A percentile compares a stretch with the other conserved stretches of the same genome.
phyloP scores from a whole-genome alignment of 2,329 filamentous ascomycete species.

The Pseudocercospora eumusae region DNA sequence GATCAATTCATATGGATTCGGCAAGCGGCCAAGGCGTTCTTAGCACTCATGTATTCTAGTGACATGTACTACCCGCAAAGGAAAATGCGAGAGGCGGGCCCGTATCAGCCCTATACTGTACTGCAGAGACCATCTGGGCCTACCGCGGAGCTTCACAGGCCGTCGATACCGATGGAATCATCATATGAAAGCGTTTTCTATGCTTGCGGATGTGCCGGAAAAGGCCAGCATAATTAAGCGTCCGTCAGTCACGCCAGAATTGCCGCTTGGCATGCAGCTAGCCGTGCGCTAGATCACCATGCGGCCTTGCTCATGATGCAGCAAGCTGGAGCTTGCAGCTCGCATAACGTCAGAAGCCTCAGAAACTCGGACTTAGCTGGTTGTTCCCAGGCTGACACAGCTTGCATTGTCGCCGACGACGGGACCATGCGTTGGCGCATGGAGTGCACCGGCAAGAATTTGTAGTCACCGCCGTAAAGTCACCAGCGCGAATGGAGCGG shows the following conservation, averaged over 20 bases:
- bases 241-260: conserved; percentile 1
- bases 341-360: conserved; percentile 11
- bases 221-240: conserved; percentile 4
- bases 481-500: conserved; percentile 1
- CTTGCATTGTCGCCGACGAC: conserved; percentile 7
- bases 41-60: not conserved
- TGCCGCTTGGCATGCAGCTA: conserved; percentile 8
- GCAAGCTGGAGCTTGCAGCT: conserved; percentile 6
- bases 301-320: conserved; percentile 6
- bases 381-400: conserved; percentile 6
- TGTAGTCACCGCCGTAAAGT: conserved; percentile 5
- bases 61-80: not conserved
- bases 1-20: not conserved
- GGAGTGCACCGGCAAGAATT: not conserved
- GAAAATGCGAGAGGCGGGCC: not conserved
- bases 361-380: conserved; percentile 4
- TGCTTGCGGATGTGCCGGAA: conserved; percentile 9
- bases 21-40: conserved; percentile 5
- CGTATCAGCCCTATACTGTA: no score
- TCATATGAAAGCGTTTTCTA: not conserved
- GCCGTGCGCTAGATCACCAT: conserved; percentile 9
- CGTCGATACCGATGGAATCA: conserved; percentile 1
- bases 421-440: conserved; percentile 8
- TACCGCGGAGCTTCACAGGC: not conserved
- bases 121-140: not conserved